Base-by-base conservation (phyloP, 345 rosid species). In the Punica granatum region DNA sequence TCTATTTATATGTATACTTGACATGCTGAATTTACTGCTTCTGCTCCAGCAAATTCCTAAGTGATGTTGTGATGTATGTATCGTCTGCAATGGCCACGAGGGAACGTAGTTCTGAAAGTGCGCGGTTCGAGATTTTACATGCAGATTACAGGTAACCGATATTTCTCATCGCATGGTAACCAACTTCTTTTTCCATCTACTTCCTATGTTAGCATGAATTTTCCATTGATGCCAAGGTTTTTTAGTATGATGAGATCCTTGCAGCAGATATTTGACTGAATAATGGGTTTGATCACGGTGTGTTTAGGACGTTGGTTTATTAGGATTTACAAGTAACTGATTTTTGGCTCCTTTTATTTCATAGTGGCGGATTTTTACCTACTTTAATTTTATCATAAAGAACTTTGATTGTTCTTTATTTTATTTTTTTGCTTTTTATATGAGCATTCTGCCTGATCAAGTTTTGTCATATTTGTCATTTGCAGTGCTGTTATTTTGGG, bases 81-180 rank as follows among this genome's bases (percentile, higher is more conserved):
- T 88, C 99, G 60, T 92, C 98, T 72, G 86, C 96, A 75, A 85
- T 94, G 92, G 87, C 97, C n/a, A 75, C 81, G 70, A 82, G 98
- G 36, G 96, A 92, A 68, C 87, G 99, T 75, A 84, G 96, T 78
- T 80, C 96, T 76, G 99, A 94, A 83, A 86, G 88, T 79, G 99
- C 98, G 49, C 90, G 92, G 13, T 94, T 94, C 61, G 99, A 94
- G 81, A 66, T 94, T 74, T 80, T 94, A 85, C 83, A 68, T 82
- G 83, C 89, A 41, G 81, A 92, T 31, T 76, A 86, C 72, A 89
- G 99, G 99, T 86, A 86, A 65, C 61, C 16, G 64, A 60, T 65
- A 62, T 25, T 54, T 18, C 28, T 67, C 11, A 15, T n/a, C 9
- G 16, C 25, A 16, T n/a, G 44, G 26, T 62, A n/a, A 26, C 3